Base-by-base conservation (phyloP, 805 yeast genomes). In the Vanderwaltozyma tropicalis region DNA sequence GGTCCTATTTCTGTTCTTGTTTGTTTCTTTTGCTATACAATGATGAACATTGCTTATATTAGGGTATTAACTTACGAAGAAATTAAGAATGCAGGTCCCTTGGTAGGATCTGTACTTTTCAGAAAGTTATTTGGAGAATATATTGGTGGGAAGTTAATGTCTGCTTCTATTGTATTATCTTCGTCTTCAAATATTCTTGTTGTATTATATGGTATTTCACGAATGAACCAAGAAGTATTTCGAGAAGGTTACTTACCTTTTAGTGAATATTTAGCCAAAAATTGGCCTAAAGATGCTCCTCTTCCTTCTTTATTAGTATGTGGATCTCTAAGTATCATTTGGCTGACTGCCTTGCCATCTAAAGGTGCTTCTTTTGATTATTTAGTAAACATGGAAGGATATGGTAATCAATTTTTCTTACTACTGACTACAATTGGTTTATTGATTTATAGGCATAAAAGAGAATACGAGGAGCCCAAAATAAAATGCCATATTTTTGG, bases 201-300 rank as follows among this genome's bases (percentile, higher is more conserved):
- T 10, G 79, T 74, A 1, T 46, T 75, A 14, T 78, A 76, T 50
- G 67, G 76, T 4, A 62, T 74, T 10, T 73, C 81, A 0, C 63
- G 85, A 50, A 71, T 73, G 62, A 73, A 73, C 44, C 85, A 78
- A 50, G 83, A 77, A 52, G 71, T 72, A 4, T 76, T 78, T 45
- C 62, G 80, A 40, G 82, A 76, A 46, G 83, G 83, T 0, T 72
- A 65, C 40, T 49, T 76, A 12, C 85, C 85, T 9, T 72, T 62
- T 39, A 67, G 78, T 3, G 50, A 47, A 17, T 45, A 61, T 24
- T 61, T 76, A 69, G 74, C 80, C 0, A 67, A 74, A 6, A 76
- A 76, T 44, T 65, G 68, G 64, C 78, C 78, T 1, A 59, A 54
- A 41, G 72, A 71, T 16, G 74, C 80, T 1, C 83, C 85, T 2